Base-by-base conservation (phyloP, 805 yeast genomes). In the Suhomyces faveliae region DNA sequence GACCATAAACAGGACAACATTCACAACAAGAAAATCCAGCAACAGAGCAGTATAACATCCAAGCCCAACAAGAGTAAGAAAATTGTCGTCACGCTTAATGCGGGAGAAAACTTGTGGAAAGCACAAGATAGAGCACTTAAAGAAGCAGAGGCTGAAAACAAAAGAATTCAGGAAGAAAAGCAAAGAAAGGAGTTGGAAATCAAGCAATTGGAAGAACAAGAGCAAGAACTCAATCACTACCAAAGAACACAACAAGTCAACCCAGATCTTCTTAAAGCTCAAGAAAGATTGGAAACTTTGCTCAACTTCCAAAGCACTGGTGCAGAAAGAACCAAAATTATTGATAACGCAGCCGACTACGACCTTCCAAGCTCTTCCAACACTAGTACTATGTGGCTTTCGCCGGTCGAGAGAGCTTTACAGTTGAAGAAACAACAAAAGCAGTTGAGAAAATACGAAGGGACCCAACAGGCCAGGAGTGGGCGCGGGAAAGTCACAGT, bases 331-430 rank as follows among this genome's bases (percentile, higher is more conserved):
- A 94, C 99, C 0, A 82, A 81, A 56, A 89, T 94, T 52, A 91
- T 95, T 35, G 99, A 94, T 62, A 85, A 89, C 61, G 97, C 95
- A 0, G 81, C 96, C 4, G 99, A 94, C 62, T 89, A 80, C 62
- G 95, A 88, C 43, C 66, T 84, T 47, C 80, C 89, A 0, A 70
- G 71, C 2, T 50, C 61, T 2, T 67, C 77, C 0, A 17, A 20
- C 22, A 20, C 27, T 4, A 59, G 77, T 35, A 85, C 80, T 54
- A 70, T 85, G 52, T 94, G 99, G 98, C 83, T 96, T 0, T 84
- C 96, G 1, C 84, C 85, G 0, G 76, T 84, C 45, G 97, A 95
- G 57, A 80, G 94, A 55, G 97, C 97, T 0, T 71, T 89, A 48
- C 89, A 88, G 61, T 70, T 94, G 57, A 89, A 90, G 63, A 82